phyloP scores from a whole-genome alignment of 2,329 filamentous ascomycete genomes.

The Furcasterigmium sp. region DNA sequence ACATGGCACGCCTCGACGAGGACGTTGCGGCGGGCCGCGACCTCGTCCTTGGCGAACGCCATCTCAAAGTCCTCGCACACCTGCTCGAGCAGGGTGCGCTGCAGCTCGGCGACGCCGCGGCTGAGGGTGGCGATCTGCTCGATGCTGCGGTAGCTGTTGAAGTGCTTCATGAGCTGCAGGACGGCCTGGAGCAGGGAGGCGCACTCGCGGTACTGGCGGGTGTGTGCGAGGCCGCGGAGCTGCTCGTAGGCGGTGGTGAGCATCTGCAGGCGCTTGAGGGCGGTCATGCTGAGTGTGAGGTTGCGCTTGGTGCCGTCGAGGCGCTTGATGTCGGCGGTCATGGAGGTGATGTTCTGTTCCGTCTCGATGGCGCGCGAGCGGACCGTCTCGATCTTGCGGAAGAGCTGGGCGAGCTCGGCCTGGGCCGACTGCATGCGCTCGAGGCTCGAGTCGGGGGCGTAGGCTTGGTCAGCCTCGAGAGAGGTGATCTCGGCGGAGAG shows the following conservation, averaged over 20 bases:
- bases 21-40: constrained; percentile 61
- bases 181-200: constrained; percentile 91
- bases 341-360: constrained; percentile 92
- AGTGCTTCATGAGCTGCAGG: constrained; percentile 95
- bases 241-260: constrained; percentile 98
- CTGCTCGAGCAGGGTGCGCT: constrained; percentile 88
- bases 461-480: constrained; percentile 73
- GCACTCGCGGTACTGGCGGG: constrained; percentile 90
- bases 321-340: constrained; percentile 98
- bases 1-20: constrained; percentile 86
- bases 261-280: constrained; percentile 95
- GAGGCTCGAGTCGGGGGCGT: constrained; percentile 80
- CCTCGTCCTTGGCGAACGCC: constrained; percentile 84
- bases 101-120: constrained; percentile 87
- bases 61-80: constrained; percentile 99
- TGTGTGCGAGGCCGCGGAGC: constrained; percentile 74
- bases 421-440: constrained; percentile 89
- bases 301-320: constrained; percentile 96
- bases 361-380: constrained; percentile 85
- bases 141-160: constrained; percentile 95
- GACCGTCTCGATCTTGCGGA: constrained; percentile 92
- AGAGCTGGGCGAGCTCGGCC: constrained; percentile 80
- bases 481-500: constrained; percentile 72
- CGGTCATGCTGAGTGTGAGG: constrained; percentile 94
- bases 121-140: constrained; percentile 95